phyloP scores from a whole-genome alignment of 805 yeast genomes.

The Blastobotrys attinorum region DNA sequence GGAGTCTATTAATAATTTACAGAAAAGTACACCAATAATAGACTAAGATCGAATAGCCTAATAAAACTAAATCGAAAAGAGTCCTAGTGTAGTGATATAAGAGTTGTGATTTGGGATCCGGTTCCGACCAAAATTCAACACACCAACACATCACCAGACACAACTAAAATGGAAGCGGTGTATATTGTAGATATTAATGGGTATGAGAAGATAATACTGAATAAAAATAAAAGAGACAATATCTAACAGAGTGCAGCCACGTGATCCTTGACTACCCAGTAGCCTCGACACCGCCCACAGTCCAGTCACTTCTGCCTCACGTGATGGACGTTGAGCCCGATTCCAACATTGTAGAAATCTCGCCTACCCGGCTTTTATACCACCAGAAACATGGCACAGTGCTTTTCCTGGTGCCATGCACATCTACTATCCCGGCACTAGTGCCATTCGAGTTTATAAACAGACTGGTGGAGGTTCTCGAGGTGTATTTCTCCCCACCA shows the following conservation, averaged over 20 bases:
- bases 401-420: constrained; percentile 25
- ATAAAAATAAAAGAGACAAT: too few species aligned
- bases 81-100: too few species aligned
- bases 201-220: neutral
- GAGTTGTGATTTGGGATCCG: too few species aligned
- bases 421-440: constrained; percentile 37
- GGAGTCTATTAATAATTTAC: too few species aligned
- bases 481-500: constrained; percentile 52
- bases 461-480: constrained; percentile 42
- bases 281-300: neutral
- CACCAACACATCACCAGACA: constrained; percentile 70
- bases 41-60: too few species aligned
- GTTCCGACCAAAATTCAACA: too few species aligned
- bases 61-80: too few species aligned
- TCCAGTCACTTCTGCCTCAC: neutral
- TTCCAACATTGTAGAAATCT: constrained; percentile 13
- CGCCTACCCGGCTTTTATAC: constrained; percentile 25
- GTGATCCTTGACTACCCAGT: neutral
- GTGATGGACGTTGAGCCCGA: neutral
- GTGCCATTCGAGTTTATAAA: constrained; percentile 48
- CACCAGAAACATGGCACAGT: constrained; percentile 21
- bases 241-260: neutral
- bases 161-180: neutral
- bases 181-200: neutral
- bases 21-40: too few species aligned